Evolutionary conservation across 2,329 filamentous ascomycete species (phyloP), one percentile per base, ranked within the genome.

Genomic region (Trichoderma brevicompactum): DNA sequence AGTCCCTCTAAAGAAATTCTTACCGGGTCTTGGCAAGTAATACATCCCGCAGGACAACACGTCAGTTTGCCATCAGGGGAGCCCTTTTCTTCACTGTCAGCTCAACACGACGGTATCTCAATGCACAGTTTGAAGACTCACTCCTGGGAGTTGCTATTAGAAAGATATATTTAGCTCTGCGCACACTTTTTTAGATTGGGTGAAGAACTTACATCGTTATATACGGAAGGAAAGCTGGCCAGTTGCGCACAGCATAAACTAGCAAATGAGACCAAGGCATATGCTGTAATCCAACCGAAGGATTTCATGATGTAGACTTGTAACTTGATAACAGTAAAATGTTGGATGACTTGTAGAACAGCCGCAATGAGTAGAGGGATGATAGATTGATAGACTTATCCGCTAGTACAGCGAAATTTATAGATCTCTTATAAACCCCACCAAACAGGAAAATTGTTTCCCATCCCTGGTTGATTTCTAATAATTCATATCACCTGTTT

Each of bases 11-110:
- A 15, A 2, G 36, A 15, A 4, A 15, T 2, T 43, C 52, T 55
- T 55, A 55, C 52, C 19, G 52, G 52, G n/a, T 55, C 52, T 55
- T 55, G 52, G 7, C 52, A 55, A 32, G 52, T 55, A 5, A 55
- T 55, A 15, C 52, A 55, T 32, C 52, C 52, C 4, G 52, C 52
- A 15, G 52, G 52, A 55, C 52, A 55, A 36, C 52, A 43, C 17
- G 52, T 43, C 17, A 55, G 1, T 55, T 8, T 55, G 23, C 52
- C 52, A 43, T 55, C 52, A 1, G 52, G 52, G n/a, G 52, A 55
- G 3, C 52, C 38, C 52, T 55, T 32, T 55, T 7, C 23, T 55
- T 28, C 2, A 43, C 13, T 41, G 41, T 55, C 23, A 55, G 52
- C 3, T 41, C 19, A 2, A 55, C 12, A 12, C 12, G 3, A 5